Conservation (phyloP, 805 yeast species). For the Brettanomyces anomalus region DNA sequence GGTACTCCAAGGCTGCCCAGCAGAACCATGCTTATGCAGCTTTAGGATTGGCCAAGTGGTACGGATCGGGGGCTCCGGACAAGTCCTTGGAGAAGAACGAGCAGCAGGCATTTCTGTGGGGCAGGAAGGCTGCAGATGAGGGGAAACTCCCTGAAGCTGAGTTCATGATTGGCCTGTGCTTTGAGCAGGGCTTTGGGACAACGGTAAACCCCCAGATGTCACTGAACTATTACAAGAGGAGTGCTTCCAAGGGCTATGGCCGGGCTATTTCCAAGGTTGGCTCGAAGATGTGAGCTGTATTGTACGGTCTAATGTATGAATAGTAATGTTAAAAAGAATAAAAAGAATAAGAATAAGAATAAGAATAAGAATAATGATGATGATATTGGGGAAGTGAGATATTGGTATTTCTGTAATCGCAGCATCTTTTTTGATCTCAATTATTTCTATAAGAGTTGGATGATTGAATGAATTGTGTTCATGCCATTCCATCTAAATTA, state of each 20-base stretch:
- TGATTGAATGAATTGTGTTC: no score
- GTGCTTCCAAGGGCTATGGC: constrained; percentile 54
- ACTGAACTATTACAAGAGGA: constrained; percentile 41
- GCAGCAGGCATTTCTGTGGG: constrained; percentile 61
- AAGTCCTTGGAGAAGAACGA: constrained; percentile 42
- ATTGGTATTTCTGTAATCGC: no score
- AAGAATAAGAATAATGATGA: no score
- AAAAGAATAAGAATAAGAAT: no score
- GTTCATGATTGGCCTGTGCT: constrained; percentile 60
- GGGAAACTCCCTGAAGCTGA: constrained; percentile 51
- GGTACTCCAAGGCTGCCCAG: constrained; percentile 65
- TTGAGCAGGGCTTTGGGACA: constrained; percentile 58
- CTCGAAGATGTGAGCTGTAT: constrained; percentile 10
- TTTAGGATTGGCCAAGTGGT: constrained; percentile 71
- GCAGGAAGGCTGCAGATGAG: constrained; percentile 49
- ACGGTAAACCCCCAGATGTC: constrained; percentile 35
- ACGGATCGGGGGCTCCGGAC: constrained; percentile 56
- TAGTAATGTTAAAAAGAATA: not conserved
- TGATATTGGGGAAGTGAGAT: no score
- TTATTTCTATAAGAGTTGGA: no score
- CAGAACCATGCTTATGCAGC: constrained; percentile 60
- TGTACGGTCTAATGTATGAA: not conserved
- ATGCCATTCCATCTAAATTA: no score
- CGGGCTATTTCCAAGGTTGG: constrained; percentile 37
- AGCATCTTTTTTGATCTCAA: no score